Evolutionary conservation across 352 stramenopile genomes (phyloP).

Genomic region (Globisporangium takayamanum): DNA sequence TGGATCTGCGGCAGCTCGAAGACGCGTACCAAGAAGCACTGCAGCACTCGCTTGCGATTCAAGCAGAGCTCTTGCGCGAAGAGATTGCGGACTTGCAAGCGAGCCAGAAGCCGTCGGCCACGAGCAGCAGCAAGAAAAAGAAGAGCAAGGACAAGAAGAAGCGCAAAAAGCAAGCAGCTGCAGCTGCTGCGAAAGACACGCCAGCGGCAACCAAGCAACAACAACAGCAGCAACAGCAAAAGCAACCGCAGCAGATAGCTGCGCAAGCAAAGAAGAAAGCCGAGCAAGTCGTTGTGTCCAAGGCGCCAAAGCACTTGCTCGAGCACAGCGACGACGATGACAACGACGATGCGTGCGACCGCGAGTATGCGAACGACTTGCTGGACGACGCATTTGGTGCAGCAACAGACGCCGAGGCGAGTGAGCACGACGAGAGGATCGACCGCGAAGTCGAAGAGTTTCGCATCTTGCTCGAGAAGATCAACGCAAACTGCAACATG

Average conservation of each 20-base stretch:
- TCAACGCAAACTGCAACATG: conserved; percentile 47
- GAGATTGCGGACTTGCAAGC: conserved; percentile 64
- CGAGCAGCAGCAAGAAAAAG: conserved; percentile 64
- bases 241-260: conserved; percentile 2
- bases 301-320: conserved; percentile 5
- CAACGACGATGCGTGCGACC: not conserved
- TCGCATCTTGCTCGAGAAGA: conserved; percentile 60
- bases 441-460: conserved; percentile 79
- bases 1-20: conserved; percentile 34
- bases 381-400: conserved; percentile 12
- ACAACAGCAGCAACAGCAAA: conserved; percentile 4
- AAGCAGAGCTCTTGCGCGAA: conserved; percentile 66
- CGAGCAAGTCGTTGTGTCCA: not conserved
- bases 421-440: conserved; percentile 40
- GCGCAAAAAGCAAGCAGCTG: conserved; percentile 36
- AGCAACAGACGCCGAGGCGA: not conserved
- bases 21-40: conserved; percentile 71
- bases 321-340: conserved; percentile 7
- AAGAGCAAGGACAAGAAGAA: conserved; percentile 77
- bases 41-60: conserved; percentile 66
- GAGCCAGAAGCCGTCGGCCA: conserved; percentile 41
- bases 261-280: conserved; percentile 11
- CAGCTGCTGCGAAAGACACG: conserved; percentile 15
- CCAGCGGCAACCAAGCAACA: conserved; percentile 15
- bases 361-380: conserved; percentile 4